These are phyloP conservation scores for Corrigiola litoralis DNA, from an alignment of 179 eudicot genomes.

Conservation along the genomic window DNA sequence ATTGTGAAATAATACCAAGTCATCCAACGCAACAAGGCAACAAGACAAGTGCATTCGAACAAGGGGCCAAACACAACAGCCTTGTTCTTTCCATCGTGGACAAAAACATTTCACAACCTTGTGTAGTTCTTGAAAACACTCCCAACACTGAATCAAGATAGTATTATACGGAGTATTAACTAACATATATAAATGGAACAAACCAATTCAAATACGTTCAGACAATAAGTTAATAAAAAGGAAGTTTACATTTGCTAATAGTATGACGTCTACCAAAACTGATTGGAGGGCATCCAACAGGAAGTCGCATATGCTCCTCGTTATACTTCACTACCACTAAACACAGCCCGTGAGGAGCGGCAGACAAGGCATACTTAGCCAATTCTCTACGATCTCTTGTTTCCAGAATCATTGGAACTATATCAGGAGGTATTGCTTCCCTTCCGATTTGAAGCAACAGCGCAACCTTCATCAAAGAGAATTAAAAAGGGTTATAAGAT, in stretches of 20 bases:
- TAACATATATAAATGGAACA: no score
- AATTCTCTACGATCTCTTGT: constrained; percentile 64
- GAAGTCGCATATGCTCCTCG: constrained; percentile 63
- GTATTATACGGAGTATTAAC: no score
- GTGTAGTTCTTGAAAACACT: no score
- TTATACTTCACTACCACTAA: constrained; percentile 62
- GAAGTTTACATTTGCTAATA: constrained; percentile 71
- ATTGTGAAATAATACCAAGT: no score
- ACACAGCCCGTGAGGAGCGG: constrained; percentile 79
- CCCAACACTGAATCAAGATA: no score
- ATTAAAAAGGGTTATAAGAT: background rate
- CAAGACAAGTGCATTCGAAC: no score
- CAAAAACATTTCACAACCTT: no score
- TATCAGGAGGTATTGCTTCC: constrained; percentile 73
- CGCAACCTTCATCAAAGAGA: constrained; percentile 51
- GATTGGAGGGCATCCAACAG: constrained; percentile 46
- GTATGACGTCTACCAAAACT: constrained; percentile 70
- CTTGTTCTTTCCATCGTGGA: no score
- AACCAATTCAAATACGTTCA: background rate
- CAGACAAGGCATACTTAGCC: constrained; percentile 54
- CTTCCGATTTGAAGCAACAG: constrained; percentile 85
- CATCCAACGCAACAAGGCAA: no score
- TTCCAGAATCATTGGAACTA: constrained; percentile 61
- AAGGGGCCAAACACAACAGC: no score
- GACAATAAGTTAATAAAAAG: constrained; percentile 32